Evolutionary conservation across 345 rosid genomes (phyloP), one percentile per base, ranked within the genome.

Genomic region (Mangifera indica): DNA sequence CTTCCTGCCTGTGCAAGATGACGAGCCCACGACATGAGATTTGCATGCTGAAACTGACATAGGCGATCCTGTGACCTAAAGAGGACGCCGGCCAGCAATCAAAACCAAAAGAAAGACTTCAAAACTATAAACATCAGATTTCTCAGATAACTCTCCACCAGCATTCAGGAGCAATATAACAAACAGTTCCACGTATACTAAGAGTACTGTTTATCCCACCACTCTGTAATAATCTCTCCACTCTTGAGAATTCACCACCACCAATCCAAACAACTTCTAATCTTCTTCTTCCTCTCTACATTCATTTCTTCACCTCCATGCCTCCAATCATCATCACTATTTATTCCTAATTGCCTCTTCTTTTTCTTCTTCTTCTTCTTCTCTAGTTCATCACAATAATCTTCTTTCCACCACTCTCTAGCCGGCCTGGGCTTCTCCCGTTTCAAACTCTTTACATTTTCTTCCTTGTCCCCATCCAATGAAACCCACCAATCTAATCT

Each of bases 351-450:
- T 21, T 77, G 78, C 71, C 72, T 70, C 68, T 81, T 81, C 80
- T 89, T 93, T 44, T 81, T 82, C 74, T 89, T 87, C 74, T 80
- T 93, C 3, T 29, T 29, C 76, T 87, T 90, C 79, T 80, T 87
- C 7, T 86, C 87, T 1, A 91, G 78, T 60, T 91, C 97, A 71
- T 90, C 97, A 18, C 93, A 81, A 18, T 93, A 88, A 85, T 94
- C 97, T 72, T 94, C 97, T 70, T 84, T 91, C 98, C 98, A 94
- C 98, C 98, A 93, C 70, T 93, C 93, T 77, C 98, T 88, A 3
- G 96, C 89, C 48, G 82, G 89, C 83, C 89, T 84, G 69, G 86
- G 76, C 85, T 83, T 89, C 74, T 86, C 92, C 78, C 77, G 84
- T 80, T 85, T 89, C 13, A 67, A 55, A 67, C 63, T 74, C 78